Evolutionary conservation across 768 basidiomycete species (phyloP), one percentile per base, ranked within the genome.

Genomic region (Trametes punicea): DNA sequence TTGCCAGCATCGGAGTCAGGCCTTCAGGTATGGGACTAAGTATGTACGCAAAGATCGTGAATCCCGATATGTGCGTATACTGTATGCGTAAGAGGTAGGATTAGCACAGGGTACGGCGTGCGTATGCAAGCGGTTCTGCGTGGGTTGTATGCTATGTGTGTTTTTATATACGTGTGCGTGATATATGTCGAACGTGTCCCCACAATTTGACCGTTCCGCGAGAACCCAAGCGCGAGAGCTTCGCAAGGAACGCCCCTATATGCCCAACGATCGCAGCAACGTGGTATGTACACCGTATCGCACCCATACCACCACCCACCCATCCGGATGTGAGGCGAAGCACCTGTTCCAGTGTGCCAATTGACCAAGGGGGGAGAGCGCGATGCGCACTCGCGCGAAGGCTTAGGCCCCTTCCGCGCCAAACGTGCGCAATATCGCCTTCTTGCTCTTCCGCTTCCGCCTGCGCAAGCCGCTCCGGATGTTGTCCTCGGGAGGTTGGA

Each of bases 381-480:
- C 31, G 31, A 13, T 31, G 13, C 31, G 2, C 7, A 7, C 8
- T n/a, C 27, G 7, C 15, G 3, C 11, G 21, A 27, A 5, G 2
- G 25, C 49, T 46, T 25, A 52, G 51, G 48, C 42, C 40, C 62
- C 64, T 25, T 63, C 65, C 49, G 63, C 63, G 45, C 59, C 66
- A 31, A 66, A 54, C 16, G 63, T 50, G 29, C 62, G 56, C 56
- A 66, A 29, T 23, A 62, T 57, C 47, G 62, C 63, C 51, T 66
- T 66, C 58, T 56, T 58, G 56, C 66, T 63, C 63, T 46, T 51
- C 47, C 63, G 60, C 66, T 68, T 70, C 36, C 69, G 53, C 46
- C 62, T 64, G 10, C 67, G 61, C 47, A 67, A 36, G 23, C 64
- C 64, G 27, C 29, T 55, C 51, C 66, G 60, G 31, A 65, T 58